A percentile compares a stretch with the other conserved stretches of the same genome.
phyloP scores from a whole-genome alignment of 495 filamentous ascomycete genomes.

The Aspergillus conjunctus region DNA sequence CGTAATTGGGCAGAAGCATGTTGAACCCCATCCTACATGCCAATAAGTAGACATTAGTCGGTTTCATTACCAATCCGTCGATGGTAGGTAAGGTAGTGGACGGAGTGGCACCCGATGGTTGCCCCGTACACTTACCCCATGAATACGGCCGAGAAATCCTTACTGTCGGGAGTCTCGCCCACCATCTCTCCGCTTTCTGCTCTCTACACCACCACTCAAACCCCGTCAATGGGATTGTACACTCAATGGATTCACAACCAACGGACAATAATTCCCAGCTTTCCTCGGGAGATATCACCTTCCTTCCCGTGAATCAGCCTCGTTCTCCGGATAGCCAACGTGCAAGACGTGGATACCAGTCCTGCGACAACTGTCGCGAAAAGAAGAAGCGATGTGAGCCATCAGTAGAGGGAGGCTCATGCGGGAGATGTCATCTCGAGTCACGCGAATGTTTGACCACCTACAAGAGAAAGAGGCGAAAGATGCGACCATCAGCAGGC shows the following conservation, averaged over 20 bases:
- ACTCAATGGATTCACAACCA: neutral
- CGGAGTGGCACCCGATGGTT: neutral
- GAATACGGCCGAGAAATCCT: neutral
- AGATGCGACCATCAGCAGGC: neutral
- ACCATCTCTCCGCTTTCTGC: neutral
- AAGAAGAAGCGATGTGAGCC: constrained; percentile 6
- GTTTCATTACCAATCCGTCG: neutral
- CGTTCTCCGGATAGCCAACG: neutral
- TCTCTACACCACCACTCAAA: neutral
- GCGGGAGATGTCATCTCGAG: neutral
- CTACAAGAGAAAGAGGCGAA: neutral
- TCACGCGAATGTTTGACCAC: neutral
- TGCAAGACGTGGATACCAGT: constrained; percentile 7
- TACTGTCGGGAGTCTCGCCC: neutral
- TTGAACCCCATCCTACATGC: neutral
- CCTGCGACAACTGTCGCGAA: constrained; percentile 4
- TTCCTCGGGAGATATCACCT: neutral
- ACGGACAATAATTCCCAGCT: neutral
- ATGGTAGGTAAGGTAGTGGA: neutral
- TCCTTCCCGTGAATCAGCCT: constrained; percentile 4
- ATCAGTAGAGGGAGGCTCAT: neutral
- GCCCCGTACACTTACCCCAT: neutral
- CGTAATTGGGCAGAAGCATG: neutral
- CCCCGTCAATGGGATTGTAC: neutral
- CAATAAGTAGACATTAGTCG: neutral